Evolutionary conservation across 163 green algal species (phyloP), one percentile per base, ranked within the genome.

Genomic region (Coccomyxa subellipsoidea): DNA sequence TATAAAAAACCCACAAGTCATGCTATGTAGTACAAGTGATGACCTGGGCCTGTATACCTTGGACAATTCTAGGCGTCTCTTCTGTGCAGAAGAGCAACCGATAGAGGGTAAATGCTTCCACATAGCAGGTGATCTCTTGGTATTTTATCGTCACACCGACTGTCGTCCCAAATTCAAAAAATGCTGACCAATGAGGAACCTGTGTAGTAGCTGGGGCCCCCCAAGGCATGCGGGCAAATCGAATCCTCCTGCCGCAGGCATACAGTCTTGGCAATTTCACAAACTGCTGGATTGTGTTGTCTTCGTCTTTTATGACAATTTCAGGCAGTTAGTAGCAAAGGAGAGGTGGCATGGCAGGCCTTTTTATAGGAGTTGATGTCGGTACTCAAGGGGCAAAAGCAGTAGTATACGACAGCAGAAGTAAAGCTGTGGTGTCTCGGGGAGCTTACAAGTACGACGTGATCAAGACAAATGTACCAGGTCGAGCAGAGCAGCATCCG

Each of bases 401-500:
- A 9, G 59, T 97, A 2, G 79, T 96, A 0, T 96, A 93, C 69
- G 89, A 95, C 27, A 32, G 69, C 2, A 66, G 76, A 0, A 80
- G 69, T 0, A 85, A 86, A 2, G n/a, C 82, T 31, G 86, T 97
- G 36, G 79, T 96, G 0, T 87, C 85, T 0, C 82, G 89, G 15
- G 93, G 91, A 29, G 73, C 85, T 0, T 72, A 84, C 2, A 29
- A 77, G 0, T 96, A 95, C 40, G 85, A 81, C 18, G 80, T 96
- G 0, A 39, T 93, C 0, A 76, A 88, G 38, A 88, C 87, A 9
- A 76, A 40, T 12, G 80, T 90, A 6, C 87, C 91, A 7, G 93
- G 92, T 18, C 80, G 90, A 12, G 94, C 94, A 1, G 94, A 98
- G 85, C 94, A 98, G 83, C 82, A 95, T 34, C 94, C 94, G 1